phyloP scores from a whole-genome alignment of 441 rosid genomes.

The Erodium moschatum region DNA sequence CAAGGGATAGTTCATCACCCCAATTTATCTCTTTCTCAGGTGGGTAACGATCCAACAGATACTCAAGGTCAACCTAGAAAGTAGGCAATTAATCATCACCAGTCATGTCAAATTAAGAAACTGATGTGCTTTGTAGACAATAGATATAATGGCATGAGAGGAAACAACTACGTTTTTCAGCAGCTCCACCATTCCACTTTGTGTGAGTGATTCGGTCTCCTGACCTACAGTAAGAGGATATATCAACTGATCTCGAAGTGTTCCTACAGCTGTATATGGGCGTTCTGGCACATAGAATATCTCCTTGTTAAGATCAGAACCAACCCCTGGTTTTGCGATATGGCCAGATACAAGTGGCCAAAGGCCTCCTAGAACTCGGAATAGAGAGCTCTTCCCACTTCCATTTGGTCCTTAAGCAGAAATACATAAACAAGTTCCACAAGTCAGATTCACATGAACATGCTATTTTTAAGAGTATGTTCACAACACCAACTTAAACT shows the following conservation, averaged over 20 bases:
- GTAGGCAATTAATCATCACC: not conserved
- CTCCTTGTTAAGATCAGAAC: slow-evolving; percentile 98
- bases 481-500: not conserved
- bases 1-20: slow-evolving; percentile 97
- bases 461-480: slow-evolving; percentile 1
- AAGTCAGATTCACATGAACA: not conserved
- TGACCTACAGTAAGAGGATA: slow-evolving; percentile 84
- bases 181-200: slow-evolving; percentile 78
- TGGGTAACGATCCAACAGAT: slow-evolving; percentile 88
- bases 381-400: slow-evolving; percentile 99
- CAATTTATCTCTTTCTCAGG: slow-evolving; percentile 84
- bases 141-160: slow-evolving; percentile 13
- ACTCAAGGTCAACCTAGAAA: slow-evolving; percentile 86
- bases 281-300: slow-evolving; percentile 97
- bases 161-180: slow-evolving; percentile 67
- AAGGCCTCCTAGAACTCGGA: slow-evolving; percentile 97
- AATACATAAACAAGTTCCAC: slow-evolving; percentile 14
- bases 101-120: slow-evolving; percentile 2
- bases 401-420: slow-evolving; percentile 90
- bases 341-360: slow-evolving; percentile 97
- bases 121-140: not conserved
- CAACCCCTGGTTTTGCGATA: slow-evolving; percentile 97
- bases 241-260: slow-evolving; percentile 93
- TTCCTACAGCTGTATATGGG: slow-evolving; percentile 96
- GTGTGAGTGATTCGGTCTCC: slow-evolving; percentile 64